phyloP scores from a whole-genome alignment of 192 early-diverging fungal genomes.

The Rhizophagus sp. region DNA sequence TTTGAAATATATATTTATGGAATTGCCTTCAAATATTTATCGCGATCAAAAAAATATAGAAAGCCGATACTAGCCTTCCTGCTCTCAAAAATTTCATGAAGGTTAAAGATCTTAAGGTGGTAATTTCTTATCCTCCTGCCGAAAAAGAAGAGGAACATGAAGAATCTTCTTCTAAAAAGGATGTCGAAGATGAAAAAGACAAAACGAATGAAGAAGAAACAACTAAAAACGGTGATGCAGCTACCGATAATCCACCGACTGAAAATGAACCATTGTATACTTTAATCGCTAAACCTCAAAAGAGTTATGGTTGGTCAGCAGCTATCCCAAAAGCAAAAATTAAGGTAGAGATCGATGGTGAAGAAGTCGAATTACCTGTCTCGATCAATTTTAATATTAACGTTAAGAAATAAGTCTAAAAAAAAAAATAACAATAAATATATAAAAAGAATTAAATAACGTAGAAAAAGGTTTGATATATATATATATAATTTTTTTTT shows the following conservation, averaged over 20 bases:
- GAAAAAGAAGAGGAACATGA: conserved; percentile 4
- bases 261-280: conserved; percentile 16
- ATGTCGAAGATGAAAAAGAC: not conserved
- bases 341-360: conserved; percentile 26
- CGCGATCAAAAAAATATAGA: conserved; percentile 1
- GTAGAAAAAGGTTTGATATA: not conserved
- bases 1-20: not conserved
- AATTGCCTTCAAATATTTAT: not conserved
- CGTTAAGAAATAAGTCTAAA: conserved; percentile 21
- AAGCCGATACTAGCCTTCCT: conserved; percentile 19
- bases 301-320: conserved; percentile 26
- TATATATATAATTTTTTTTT: too few species aligned
- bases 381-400: conserved; percentile 29
- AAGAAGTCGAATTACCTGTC: conserved; percentile 29
- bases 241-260: not conserved
- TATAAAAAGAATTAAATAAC: not conserved
- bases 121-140: not conserved
- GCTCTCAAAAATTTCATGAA: conserved; percentile 16
- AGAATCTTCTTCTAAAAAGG: not conserved
- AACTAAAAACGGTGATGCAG: conserved; percentile 13
- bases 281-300: conserved; percentile 22
- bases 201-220: conserved; percentile 2
- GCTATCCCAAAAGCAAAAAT: conserved; percentile 9
- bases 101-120: conserved; percentile 21
- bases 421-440: not conserved